phyloP scores from a whole-genome alignment of 2,329 filamentous ascomycete species.

The Colletotrichum destructivum region DNA sequence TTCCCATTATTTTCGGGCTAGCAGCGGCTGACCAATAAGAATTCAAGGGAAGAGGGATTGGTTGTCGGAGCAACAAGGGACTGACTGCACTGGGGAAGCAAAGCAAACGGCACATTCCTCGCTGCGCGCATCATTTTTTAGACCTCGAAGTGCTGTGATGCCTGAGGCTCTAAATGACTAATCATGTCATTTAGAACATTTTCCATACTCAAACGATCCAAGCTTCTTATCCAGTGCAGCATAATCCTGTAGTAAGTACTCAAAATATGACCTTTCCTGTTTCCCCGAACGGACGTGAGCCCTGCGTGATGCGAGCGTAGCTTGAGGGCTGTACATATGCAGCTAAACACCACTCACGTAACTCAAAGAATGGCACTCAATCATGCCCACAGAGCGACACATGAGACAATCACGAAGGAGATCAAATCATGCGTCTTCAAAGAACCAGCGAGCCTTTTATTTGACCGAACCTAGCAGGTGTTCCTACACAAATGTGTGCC shows the following conservation, averaged over 20 bases:
- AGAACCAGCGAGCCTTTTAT: constrained; percentile 41
- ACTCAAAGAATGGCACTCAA: too few relatives aligned
- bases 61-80: constrained; percentile 48
- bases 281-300: too few relatives aligned
- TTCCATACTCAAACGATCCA: not conserved
- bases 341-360: not conserved
- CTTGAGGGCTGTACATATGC: not conserved
- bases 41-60: not conserved
- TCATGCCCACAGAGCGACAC: too few relatives aligned
- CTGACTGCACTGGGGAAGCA: constrained; percentile 5
- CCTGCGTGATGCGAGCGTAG: too few relatives aligned
- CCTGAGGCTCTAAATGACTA: constrained; percentile 14
- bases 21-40: constrained; percentile 41
- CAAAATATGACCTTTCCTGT: too few relatives aligned
- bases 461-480: constrained; percentile 42
- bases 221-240: not conserved
- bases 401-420: not conserved
- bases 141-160: not conserved
- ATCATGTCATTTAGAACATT: not conserved
- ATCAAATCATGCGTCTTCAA: constrained; percentile 22
- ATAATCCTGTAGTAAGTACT: too few relatives aligned
- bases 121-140: constrained; percentile 28
- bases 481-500: constrained; percentile 38
- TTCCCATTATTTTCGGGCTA: constrained; percentile 43
- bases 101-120: constrained; percentile 29